Evolutionary conservation across 306 rosid genomes (phyloP), one percentile per base, ranked within the genome.

Genomic region (Rosa lucieae): DNA sequence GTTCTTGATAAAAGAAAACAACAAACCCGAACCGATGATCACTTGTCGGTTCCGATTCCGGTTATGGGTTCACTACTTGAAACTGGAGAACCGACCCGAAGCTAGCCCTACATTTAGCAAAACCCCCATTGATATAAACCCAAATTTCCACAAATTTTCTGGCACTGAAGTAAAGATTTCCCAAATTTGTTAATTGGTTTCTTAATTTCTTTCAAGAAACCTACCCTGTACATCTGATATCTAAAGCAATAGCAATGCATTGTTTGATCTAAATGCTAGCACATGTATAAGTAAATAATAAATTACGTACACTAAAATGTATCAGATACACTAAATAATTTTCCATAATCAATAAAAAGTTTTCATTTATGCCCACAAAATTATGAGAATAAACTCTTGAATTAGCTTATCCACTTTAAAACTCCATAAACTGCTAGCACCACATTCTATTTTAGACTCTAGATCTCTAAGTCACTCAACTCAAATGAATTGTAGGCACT

Each of bases 341-440:
- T 23, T 0, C 0, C 0, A 9, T 9, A 8, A 0, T 21, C 0
- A 10, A 2, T n/a, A 1, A n/a, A 20, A 58, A n/a, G 0, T 0
- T 21, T 3, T n/a, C 35, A 58, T 58, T 21, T 58, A 58, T 0
- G 0, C 8, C 3, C 12, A 0, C 9, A 8, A 58, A 21, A 21
- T 9, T 61, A 4, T 10, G 5, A 21, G 39, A 59, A 26, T 23
- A 1, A 61, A 61, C 18, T 61, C 39, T 5, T 23, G 15, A 26
- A 61, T 26, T 5, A 23, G 39, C 67, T 61, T 59, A 21, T 23
- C 1, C 37, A 4, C 7, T 23, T 18, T 59, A 23, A 23, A 1
- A 61, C 7, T 23, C 17, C 39, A 1, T 26, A 26, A 61, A 23
- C 6, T 29, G 3, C 67, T 62, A 29, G 18, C 9, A 10, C 18